Base-by-base conservation (phyloP, 768 basidiomycete species). In the Goffeauzyma gilvescens region DNA sequence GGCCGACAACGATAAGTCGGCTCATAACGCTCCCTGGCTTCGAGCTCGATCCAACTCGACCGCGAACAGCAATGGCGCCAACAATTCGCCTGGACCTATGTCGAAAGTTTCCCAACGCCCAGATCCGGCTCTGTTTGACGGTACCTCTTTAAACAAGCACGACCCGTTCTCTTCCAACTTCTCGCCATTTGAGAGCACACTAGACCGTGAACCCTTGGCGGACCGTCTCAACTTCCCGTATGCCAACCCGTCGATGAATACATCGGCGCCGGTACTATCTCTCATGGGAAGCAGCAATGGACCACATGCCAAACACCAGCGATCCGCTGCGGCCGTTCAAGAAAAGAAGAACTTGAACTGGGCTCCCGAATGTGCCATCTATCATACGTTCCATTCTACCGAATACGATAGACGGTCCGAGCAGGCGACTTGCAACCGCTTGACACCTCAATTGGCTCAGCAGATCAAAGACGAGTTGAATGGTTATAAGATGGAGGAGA, bases 401-500 rank as follows among this genome's bases (percentile, higher is more conserved):
- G 79, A 85, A 48, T 98, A 98, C 66, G 90, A 98, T 66, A 72
- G 93, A 41, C 71, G 87, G 55, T 86, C 84, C 53, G 90, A 95
- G 65, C 86, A 85, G 17, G 89, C 87, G 35, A 96, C 90, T 21
- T 95, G 87, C 78, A 95, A 89, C 66, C 74, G 83, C 30, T 67
- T 98, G 55, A 98, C 93, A 40, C 93, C 90, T 32, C 77, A 80
- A 45, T 69, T 96, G 55, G 90, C 90, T 30, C 85, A 95, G 69
- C 73, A 79, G 55, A 96, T 98, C 65, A 98, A 98, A 72, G 57
- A 55, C 34, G 61, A 62, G 58, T 55, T 98, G 40, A 98, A 98
- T 66, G 85, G 84, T 43, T 96, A 83, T 67, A 96, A 96, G 72
- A 84, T 95, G 81, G 87, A 90, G 66, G 87, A 95, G 68, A 96